Conservation (phyloP, 208 protist genomes). For the Acanthamoeba lugdunensis region DNA sequence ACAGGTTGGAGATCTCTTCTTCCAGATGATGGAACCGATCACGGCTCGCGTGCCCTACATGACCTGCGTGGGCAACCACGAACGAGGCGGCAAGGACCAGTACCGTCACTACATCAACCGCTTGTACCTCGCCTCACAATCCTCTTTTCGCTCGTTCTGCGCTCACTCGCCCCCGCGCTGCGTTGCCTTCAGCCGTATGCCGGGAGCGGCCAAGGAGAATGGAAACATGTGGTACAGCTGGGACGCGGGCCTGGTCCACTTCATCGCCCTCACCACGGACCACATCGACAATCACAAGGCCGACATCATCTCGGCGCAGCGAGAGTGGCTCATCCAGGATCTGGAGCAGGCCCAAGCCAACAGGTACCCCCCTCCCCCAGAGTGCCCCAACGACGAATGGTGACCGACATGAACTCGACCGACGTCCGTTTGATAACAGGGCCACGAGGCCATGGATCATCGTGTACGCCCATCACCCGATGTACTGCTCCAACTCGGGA, state of each 20-base stretch:
- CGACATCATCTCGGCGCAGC: not conserved
- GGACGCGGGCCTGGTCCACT: not conserved
- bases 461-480: not conserved
- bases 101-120: constrained; percentile 30
- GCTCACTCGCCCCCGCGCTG: not conserved
- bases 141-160: too few relatives aligned
- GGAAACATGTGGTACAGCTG: constrained; percentile 15
- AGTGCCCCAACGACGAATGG: too few relatives aligned
- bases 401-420: not conserved
- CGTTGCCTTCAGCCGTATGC: not conserved
- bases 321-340: not conserved
- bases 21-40: not conserved
- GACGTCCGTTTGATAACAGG: not conserved
- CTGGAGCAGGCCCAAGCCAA: not conserved
- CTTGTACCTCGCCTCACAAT: not conserved
- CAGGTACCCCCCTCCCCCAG: not conserved
- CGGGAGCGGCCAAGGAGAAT: not conserved
- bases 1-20: not conserved
- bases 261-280: not conserved
- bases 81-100: not conserved
- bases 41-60: not conserved
- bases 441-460: not conserved
- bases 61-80: constrained; percentile 18
- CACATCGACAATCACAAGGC: not conserved
- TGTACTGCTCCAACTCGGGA: not conserved